These are phyloP conservation scores for Fusarium succisae DNA, from an alignment of 2,329 filamentous ascomycete species.

Conservation along the genomic window DNA sequence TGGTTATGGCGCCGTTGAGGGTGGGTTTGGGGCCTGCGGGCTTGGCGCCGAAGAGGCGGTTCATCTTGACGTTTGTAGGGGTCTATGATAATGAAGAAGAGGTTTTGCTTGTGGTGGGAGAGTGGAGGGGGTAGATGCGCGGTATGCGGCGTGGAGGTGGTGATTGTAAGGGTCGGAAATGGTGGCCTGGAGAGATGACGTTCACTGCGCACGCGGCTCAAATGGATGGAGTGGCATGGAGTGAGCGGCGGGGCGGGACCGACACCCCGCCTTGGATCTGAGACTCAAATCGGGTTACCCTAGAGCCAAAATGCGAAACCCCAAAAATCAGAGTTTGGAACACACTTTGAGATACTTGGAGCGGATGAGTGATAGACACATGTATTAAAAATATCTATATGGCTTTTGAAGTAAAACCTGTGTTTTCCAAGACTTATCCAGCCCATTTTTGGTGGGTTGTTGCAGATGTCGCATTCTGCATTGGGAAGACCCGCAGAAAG, in stretches of 20 bases:
- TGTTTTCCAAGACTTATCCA: fast-evolving
- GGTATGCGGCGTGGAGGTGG: not conserved
- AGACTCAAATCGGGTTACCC: not conserved
- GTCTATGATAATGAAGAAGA: fast-evolving
- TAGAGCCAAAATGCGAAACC: not conserved
- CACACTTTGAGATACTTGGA: fast-evolving
- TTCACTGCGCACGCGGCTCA: slow-evolving; percentile 34
- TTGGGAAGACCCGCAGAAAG: not conserved
- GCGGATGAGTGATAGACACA: fast-evolving
- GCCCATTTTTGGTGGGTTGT: fast-evolving
- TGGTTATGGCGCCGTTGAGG: slow-evolving; percentile 82
- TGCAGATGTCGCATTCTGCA: not conserved
- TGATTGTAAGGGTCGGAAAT: slow-evolving; percentile 9
- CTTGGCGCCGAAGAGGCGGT: slow-evolving; percentile 93
- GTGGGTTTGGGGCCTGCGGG: slow-evolving; percentile 89
- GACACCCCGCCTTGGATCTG: slow-evolving; percentile 13
- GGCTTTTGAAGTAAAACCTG: fast-evolving
- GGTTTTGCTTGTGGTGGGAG: not conserved
- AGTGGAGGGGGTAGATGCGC: not conserved
- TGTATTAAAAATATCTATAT: fast-evolving
- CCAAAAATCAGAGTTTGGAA: fast-evolving
- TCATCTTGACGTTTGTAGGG: slow-evolving; percentile 68
- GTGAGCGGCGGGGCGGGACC: slow-evolving; percentile 3
- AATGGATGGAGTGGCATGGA: not conserved
- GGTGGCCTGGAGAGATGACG: slow-evolving; percentile 41